Evolutionary conservation across 352 stramenopile species (phyloP).

Genomic region (Globisporangium parvum): DNA sequence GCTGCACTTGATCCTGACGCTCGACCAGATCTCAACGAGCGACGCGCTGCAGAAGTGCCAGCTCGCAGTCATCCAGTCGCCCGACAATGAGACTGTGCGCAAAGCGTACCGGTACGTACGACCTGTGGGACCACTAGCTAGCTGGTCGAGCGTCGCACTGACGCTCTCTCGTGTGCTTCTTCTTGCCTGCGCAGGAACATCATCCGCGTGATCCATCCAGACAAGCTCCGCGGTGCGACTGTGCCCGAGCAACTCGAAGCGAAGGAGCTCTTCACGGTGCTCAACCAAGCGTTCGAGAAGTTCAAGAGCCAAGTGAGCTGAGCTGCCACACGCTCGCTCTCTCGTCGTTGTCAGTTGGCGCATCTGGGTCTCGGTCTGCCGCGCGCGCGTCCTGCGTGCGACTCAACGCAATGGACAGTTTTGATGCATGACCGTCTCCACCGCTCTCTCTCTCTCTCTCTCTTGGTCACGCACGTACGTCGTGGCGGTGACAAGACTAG

Average conservation of each 20-base stretch:
- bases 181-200: constrained; percentile 49
- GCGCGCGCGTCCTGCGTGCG: not conserved
- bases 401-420: not conserved
- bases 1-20: constrained; percentile 76
- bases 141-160: constrained; percentile 1
- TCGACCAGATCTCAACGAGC: constrained; percentile 75
- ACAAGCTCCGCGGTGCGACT: constrained; percentile 75
- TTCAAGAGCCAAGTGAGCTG: constrained; percentile 55
- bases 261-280: constrained; percentile 82
- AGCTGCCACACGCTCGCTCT: not conserved
- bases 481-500: too few species aligned
- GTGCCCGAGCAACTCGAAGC: constrained; percentile 79
- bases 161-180: not conserved
- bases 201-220: constrained; percentile 81
- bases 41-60: constrained; percentile 71
- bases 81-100: constrained; percentile 71
- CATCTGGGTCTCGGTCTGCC: not conserved
- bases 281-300: constrained; percentile 86
- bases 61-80: constrained; percentile 73
- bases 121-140: too few species aligned
- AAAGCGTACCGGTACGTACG: constrained; percentile 69
- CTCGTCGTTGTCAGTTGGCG: not conserved
- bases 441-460: not conserved
- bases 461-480: not conserved
- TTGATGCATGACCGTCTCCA: not conserved